Percentiles rank a stretch among this genome's conserved stretches.
Evolutionary conservation across 768 basidiomycete genomes (phyloP).

Genomic region (Thelephora ganbajun): DNA sequence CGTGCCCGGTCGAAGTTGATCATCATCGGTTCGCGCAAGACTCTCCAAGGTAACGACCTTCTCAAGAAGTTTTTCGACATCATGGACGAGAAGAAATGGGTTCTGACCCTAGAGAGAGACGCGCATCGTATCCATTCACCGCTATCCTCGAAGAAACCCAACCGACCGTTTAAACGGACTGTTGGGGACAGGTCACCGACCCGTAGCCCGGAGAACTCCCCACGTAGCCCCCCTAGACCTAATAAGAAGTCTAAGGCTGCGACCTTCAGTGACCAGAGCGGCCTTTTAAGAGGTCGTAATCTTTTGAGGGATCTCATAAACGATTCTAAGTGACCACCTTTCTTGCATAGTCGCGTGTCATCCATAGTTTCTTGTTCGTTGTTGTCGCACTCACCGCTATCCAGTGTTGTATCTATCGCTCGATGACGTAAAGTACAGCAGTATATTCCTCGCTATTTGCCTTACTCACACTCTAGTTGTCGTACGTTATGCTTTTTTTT

Average conservation of each 20-base stretch:
- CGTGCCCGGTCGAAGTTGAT: slow-evolving; percentile 83
- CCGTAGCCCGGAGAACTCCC: neutral
- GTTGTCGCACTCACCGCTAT: neutral
- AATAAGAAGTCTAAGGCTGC: slow-evolving; percentile 2
- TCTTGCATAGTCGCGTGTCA: too few relatives aligned
- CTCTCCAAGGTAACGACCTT: slow-evolving; percentile 47
- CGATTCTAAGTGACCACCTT: slow-evolving; percentile 11
- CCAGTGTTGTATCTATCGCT: too few relatives aligned
- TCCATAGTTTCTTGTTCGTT: too few relatives aligned
- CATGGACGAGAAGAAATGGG: slow-evolving; percentile 64
- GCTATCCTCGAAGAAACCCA: slow-evolving; percentile 4
- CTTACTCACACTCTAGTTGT: too few relatives aligned
- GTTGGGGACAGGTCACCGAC: slow-evolving; percentile 11
- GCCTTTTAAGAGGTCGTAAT: slow-evolving; percentile 40
- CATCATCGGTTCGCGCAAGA: slow-evolving; percentile 78
- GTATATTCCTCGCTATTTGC: too few relatives aligned
- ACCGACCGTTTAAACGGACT: slow-evolving; percentile 15
- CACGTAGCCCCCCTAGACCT: neutral
- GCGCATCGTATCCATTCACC: slow-evolving; percentile 40
- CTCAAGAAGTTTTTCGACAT: slow-evolving; percentile 65
- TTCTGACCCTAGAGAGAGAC: slow-evolving; percentile 37
- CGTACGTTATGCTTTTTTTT: neutral
- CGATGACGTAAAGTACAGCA: too few relatives aligned
- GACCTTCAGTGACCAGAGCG: slow-evolving; percentile 17
- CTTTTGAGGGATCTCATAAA: slow-evolving; percentile 50